phyloP scores from a whole-genome alignment of 192 early-diverging fungal species.

The Rhizophagus prolifer region DNA sequence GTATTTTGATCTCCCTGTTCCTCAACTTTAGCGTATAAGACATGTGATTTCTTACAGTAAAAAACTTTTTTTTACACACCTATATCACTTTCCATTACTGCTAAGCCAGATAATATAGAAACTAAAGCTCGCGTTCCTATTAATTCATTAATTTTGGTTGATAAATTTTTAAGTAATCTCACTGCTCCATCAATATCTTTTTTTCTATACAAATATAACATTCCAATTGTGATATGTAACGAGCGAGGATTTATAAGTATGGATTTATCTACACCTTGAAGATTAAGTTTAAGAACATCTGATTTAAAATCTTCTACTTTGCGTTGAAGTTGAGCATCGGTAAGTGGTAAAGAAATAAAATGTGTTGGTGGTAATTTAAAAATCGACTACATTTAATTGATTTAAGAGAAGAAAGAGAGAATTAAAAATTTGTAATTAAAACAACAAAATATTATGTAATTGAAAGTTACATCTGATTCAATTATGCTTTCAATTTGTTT shows the following conservation, averaged over 20 bases:
- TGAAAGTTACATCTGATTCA: background rate
- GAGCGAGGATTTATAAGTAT: background rate
- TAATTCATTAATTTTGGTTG: background rate
- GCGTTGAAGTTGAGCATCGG: background rate
- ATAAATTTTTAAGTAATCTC: conserved; percentile 2
- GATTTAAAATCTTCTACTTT: conserved; percentile 1
- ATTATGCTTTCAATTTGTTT: background rate
- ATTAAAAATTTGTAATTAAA: background rate
- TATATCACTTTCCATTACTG: background rate
- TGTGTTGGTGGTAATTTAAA: conserved; percentile 1
- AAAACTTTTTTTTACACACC: background rate
- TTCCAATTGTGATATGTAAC: conserved; percentile 16
- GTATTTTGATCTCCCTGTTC: background rate
- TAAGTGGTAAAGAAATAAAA: conserved; percentile 22
- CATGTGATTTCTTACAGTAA: no score
- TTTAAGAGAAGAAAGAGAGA: background rate
- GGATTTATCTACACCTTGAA: background rate
- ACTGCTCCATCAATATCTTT: conserved; percentile 13
- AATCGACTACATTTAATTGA: background rate
- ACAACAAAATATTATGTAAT: background rate
- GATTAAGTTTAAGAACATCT: background rate
- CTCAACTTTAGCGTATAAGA: conserved; percentile 9
- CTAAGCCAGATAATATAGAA: background rate
- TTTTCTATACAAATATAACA: conserved; percentile 4
- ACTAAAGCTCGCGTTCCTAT: background rate